Evolutionary conservation across 345 rosid species (phyloP).

Genomic region (Corchorus capsularis): DNA sequence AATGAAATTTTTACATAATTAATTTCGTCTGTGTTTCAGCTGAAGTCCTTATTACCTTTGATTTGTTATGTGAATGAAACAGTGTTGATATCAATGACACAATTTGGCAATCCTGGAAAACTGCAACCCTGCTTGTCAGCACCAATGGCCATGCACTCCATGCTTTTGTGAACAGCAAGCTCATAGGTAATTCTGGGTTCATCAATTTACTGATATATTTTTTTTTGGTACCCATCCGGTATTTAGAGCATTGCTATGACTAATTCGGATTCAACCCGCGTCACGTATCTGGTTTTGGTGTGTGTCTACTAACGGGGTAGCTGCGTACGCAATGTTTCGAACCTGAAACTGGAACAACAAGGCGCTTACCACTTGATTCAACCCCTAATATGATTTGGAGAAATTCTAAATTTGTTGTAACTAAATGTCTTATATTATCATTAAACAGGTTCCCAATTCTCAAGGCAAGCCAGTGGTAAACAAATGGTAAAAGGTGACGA

Average conservation of each 20-base stretch:
- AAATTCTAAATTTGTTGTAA: background rate
- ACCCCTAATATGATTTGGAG: too few relatives aligned
- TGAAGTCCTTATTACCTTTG: too few relatives aligned
- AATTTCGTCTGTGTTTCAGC: background rate
- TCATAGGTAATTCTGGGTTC: conserved; percentile 17
- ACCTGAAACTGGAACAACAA: too few relatives aligned
- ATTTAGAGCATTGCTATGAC: too few relatives aligned
- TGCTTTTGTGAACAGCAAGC: conserved; percentile 54
- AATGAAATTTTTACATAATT: background rate
- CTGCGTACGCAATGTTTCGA: too few relatives aligned
- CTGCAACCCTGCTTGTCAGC: conserved; percentile 43
- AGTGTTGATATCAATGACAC: background rate
- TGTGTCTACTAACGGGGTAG: too few relatives aligned
- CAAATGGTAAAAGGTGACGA: conserved; percentile 10
- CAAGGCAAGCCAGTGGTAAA: conserved; percentile 5
- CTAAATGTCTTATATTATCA: background rate
- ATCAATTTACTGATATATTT: too few relatives aligned
- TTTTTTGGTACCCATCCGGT: too few relatives aligned
- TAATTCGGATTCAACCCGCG: too few relatives aligned
- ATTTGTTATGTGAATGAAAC: background rate
- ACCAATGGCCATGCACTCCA: conserved; percentile 60
- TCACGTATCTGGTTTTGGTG: too few relatives aligned
- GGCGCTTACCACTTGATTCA: too few relatives aligned
- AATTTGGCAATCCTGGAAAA: conserved; percentile 25
- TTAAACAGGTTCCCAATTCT: conserved; percentile 5